These are phyloP conservation scores for Sphagnum magellanicum DNA, from an alignment of 228 moss, liverwort and hornwort genomes.

Conservation along the genomic window DNA sequence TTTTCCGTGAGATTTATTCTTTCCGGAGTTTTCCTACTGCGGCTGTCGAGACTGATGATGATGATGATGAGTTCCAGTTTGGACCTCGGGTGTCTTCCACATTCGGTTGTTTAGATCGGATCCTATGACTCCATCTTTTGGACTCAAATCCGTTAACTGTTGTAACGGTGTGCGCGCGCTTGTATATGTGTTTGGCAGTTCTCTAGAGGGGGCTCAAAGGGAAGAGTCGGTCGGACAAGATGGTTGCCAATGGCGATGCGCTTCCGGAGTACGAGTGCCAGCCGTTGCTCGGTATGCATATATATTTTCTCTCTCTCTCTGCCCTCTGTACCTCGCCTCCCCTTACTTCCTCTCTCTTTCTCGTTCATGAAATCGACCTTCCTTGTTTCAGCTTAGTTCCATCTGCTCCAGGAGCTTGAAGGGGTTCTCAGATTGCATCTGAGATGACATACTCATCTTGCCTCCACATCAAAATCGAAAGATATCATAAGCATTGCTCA, in stretches of 20 bases:
- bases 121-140: too few relatives aligned
- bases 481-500: background rate
- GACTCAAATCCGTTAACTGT: too few relatives aligned
- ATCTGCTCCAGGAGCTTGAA: background rate
- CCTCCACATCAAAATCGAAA: background rate
- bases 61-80: too few relatives aligned
- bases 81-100: too few relatives aligned
- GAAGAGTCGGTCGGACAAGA: constrained; percentile 9
- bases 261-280: constrained; percentile 58
- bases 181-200: too few relatives aligned
- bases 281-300: constrained; percentile 49
- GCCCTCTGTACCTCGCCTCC: too few relatives aligned
- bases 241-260: constrained; percentile 47
- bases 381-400: background rate
- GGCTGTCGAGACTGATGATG: too few relatives aligned
- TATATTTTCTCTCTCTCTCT: background rate
- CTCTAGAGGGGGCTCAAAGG: background rate
- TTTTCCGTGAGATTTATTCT: too few relatives aligned
- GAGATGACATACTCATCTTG: background rate
- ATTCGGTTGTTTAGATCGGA: too few relatives aligned
- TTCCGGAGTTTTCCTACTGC: too few relatives aligned
- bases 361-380: background rate
- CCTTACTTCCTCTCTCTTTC: background rate
- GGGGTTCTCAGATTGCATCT: background rate
- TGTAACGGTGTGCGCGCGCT: too few relatives aligned